Evolutionary conservation across 2,329 filamentous ascomycete genomes (phyloP).

Genomic region (Colletotrichum liaoningense): DNA sequence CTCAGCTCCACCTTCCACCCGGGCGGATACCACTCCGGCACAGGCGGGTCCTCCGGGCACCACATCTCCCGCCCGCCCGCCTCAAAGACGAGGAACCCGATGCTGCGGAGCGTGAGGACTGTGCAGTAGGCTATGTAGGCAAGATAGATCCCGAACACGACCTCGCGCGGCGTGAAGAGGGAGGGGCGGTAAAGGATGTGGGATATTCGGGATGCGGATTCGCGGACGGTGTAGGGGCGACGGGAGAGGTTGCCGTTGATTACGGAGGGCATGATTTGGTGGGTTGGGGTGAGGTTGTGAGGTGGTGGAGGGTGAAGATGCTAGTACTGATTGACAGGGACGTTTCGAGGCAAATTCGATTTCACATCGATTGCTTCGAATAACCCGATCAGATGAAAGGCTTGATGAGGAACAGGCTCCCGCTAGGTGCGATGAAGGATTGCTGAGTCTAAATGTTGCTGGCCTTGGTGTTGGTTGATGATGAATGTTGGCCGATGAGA

Average conservation of each 20-base stretch:
- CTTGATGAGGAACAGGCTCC: background rate
- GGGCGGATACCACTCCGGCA: slow-evolving; percentile 12
- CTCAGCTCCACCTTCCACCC: slow-evolving; percentile 18
- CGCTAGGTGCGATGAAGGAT: background rate
- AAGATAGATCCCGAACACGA: background rate
- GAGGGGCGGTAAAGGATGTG: slow-evolving; percentile 1
- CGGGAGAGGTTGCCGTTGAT: slow-evolving; percentile 5
- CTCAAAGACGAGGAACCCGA: slow-evolving; percentile 7
- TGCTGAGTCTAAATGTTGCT: background rate
- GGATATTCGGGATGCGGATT: background rate
- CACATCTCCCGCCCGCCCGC: background rate
- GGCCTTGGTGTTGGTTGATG: background rate
- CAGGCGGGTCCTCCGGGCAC: background rate
- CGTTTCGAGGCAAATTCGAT: too few relatives aligned
- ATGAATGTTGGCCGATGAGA: too few relatives aligned
- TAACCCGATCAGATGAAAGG: background rate
- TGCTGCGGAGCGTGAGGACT: background rate
- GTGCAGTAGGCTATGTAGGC: slow-evolving; percentile 12
- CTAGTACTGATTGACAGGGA: too few relatives aligned
- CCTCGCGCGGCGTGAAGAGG: slow-evolving; percentile 1
- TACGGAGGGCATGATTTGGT: slow-evolving; percentile 22
- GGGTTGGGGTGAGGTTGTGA: too few relatives aligned
- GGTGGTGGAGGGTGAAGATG: too few relatives aligned
- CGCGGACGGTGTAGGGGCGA: background rate
- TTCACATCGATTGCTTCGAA: background rate